phyloP scores from a whole-genome alignment of 331 rosid species.

The Prunus yedoensis region DNA sequence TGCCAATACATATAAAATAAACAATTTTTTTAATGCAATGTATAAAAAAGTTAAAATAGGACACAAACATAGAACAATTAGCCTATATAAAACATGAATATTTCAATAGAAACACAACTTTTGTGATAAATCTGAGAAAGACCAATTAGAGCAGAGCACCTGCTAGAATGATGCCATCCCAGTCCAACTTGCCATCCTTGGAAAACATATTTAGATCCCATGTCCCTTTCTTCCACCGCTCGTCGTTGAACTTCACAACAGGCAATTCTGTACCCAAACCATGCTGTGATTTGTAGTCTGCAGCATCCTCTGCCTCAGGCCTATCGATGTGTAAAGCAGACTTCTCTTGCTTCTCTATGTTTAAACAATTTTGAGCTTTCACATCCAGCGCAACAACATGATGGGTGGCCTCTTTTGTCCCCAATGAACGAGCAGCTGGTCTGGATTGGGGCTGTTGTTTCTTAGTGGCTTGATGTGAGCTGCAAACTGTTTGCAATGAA shows the following conservation, averaged over 20 bases:
- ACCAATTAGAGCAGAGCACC: constrained; percentile 14
- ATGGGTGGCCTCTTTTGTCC: constrained; percentile 19
- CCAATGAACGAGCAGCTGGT: constrained; percentile 9
- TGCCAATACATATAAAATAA: background rate
- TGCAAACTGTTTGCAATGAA: constrained; percentile 32
- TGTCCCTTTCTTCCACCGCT: constrained; percentile 48
- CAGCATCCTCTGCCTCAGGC: constrained; percentile 14
- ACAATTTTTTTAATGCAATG: background rate
- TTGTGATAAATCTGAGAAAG: too few species aligned
- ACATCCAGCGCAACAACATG: constrained; percentile 12
- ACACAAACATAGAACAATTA: background rate
- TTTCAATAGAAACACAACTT: background rate
- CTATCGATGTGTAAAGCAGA: background rate
- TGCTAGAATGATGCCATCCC: constrained; percentile 47
- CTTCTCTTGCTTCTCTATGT: constrained; percentile 4
- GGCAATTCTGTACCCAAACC: constrained; percentile 1
- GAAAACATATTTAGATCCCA: constrained; percentile 54
- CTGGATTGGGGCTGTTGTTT: constrained; percentile 22
- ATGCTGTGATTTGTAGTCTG: constrained; percentile 11
- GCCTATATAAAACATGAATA: background rate
- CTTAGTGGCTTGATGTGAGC: constrained; percentile 30
- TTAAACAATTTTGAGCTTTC: constrained; percentile 12
- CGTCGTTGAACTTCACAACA: constrained; percentile 14
- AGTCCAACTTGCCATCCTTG: constrained; percentile 37
- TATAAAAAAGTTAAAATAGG: background rate